A percentile compares a stretch with the other conserved stretches of the same genome.
Conservation (phyloP, 1,139 yeast species). For the Suhomyces terraborum region DNA sequence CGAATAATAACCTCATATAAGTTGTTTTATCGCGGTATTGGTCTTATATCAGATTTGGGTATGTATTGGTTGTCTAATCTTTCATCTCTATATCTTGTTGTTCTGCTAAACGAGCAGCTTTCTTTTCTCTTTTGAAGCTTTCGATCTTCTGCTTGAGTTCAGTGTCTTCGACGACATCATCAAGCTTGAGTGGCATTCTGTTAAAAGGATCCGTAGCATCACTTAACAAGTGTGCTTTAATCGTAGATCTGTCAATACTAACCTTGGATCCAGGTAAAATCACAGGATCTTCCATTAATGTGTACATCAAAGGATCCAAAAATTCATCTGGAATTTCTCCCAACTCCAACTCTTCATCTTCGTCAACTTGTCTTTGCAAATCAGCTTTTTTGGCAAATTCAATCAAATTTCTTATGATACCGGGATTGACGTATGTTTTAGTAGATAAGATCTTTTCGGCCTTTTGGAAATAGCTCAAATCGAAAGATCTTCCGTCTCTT, state of each 20-base stretch:
- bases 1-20: no score
- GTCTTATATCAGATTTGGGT: background rate
- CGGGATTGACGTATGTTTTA: constrained; percentile 53
- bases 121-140: constrained; percentile 52
- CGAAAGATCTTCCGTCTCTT: constrained; percentile 86
- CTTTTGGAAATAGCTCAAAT: constrained; percentile 61
- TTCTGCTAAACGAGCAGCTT: constrained; percentile 18
- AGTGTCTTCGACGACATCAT: constrained; percentile 78
- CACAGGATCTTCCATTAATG: constrained; percentile 95
- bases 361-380: constrained; percentile 59
- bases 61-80: constrained; percentile 2
- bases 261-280: constrained; percentile 82
- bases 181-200: constrained; percentile 84
- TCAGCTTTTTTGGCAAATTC: constrained; percentile 68
- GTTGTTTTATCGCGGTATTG: no score
- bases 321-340: constrained; percentile 97
- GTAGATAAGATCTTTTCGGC: constrained; percentile 68
- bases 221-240: constrained; percentile 89
- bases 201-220: constrained; percentile 98
- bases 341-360: constrained; percentile 79
- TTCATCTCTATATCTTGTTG: constrained; percentile 25
- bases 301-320: constrained; percentile 94
- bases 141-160: constrained; percentile 65
- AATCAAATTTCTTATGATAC: constrained; percentile 52
- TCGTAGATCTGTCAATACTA: constrained; percentile 84